Percentiles rank a stretch among this genome's conserved stretches.
These are phyloP conservation scores for Lachancea waltii DNA, from an alignment of 805 yeast species.

Conservation along the genomic window DNA sequence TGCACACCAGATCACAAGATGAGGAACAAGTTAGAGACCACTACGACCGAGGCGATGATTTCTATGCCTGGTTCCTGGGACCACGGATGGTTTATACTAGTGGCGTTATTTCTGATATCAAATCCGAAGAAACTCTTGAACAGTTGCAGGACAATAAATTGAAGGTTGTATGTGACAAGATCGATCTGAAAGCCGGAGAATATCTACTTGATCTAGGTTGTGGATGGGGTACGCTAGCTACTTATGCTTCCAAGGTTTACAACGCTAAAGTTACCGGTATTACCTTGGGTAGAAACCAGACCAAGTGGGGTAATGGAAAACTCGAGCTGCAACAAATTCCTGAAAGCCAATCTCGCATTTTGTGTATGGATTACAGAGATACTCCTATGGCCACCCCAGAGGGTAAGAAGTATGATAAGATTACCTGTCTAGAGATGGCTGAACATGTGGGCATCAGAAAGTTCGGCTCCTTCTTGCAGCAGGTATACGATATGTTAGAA, in stretches of 20 bases:
- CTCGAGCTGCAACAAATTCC: conserved; percentile 63
- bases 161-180: conserved; percentile 81
- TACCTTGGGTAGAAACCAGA: conserved; percentile 85
- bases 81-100: conserved; percentile 93
- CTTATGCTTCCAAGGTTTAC: conserved; percentile 72
- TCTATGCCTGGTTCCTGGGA: conserved; percentile 89
- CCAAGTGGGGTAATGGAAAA: conserved; percentile 77
- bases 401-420: conserved; percentile 55
- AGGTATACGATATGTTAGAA: conserved; percentile 80
- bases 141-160: conserved; percentile 85
- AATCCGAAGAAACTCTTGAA: conserved; percentile 65
- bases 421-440: conserved; percentile 90
- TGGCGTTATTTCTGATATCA: conserved; percentile 71
- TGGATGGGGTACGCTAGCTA: conserved; percentile 93
- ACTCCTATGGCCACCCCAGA: conserved; percentile 64
- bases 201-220: conserved; percentile 80
- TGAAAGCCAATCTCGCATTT: conserved; percentile 62
- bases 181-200: conserved; percentile 67
- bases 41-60: conserved; percentile 94
- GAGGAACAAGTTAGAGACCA: conserved; percentile 95
- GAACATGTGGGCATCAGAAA: conserved; percentile 93
- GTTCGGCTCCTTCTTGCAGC: conserved; percentile 65
- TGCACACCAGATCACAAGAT: conserved; percentile 90
- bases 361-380: conserved; percentile 86
- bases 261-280: conserved; percentile 87